Base-by-base conservation (phyloP, 306 rosid species). In the Cicer chorassanicum region DNA sequence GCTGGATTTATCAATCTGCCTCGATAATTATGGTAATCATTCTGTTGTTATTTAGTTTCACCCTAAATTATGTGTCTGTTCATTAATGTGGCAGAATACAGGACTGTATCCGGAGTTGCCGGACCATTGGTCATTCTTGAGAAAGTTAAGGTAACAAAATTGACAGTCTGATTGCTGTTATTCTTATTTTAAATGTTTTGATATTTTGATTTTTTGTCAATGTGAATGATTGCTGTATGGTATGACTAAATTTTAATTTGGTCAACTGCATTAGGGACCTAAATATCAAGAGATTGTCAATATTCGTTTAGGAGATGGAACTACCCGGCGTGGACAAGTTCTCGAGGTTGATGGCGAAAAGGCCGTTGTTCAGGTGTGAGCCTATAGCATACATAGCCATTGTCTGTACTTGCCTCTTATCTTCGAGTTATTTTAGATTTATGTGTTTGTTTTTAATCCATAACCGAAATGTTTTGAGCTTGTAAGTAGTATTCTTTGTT, bases 31-130 rank as follows among this genome's bases (percentile, higher is more conserved):
- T 46, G 43, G 42, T 68, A 50, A 57, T 82, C 66, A 1, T 70
- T 75, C 41, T 1, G 42, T 69, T 62, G 34, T 15, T 72, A 8
- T 68, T 24, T 50, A 77, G 56, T 70, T 43, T 75, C 53, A 1
- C 60, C 21, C 29, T 72, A 42, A 76, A 72, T 44, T 70, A 16
- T 57, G 10, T 65, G 70, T 72, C 45, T 76, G 65, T 69, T 61
- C 40, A 12, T 71, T 65, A 46, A 48, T 65, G 36, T 77, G 82
- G 85, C 97, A 95, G 99, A 95, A 84, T 95, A 95, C 77, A 87
- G 99, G 87, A 95, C 99, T 50, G 98, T 95, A 51, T 95, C 99
- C 39, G 99, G 99, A 61, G 99, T 95, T 82, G 99, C 99, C 65
- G 99, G 99, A 78, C 99, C 99, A 3, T 82, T 95, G 86, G 99